These are phyloP conservation scores for Nidularia sp. DNA, from an alignment of 768 basidiomycete genomes.

Conservation along the genomic window DNA sequence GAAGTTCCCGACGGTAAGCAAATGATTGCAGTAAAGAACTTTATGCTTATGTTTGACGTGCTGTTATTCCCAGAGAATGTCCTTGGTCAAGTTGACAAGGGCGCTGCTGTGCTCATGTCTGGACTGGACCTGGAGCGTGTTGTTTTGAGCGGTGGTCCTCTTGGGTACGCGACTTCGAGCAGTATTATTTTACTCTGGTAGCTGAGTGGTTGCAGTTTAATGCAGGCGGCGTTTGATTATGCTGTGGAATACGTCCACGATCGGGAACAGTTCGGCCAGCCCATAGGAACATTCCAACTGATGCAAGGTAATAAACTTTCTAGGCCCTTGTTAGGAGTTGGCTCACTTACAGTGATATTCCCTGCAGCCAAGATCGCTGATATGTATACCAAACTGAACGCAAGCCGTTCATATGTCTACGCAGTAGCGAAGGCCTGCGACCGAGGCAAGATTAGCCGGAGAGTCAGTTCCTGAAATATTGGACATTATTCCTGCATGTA, in stretches of 20 bases:
- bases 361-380: constrained; percentile 74
- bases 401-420: constrained; percentile 88
- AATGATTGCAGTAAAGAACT: not conserved
- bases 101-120: constrained; percentile 89
- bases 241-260: constrained; percentile 90
- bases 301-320: constrained; percentile 74
- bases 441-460: constrained; percentile 68
- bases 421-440: constrained; percentile 91
- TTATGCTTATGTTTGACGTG: not conserved
- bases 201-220: constrained; percentile 29
- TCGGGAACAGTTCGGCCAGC: constrained; percentile 85
- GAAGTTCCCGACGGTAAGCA: constrained; percentile 78
- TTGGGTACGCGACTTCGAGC: constrained; percentile 52
- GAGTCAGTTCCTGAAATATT: constrained; percentile 41
- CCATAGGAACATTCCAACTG: constrained; percentile 87
- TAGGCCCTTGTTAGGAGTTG: constrained; percentile 4
- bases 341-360: constrained; percentile 6
- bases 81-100: constrained; percentile 74
- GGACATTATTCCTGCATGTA: not conserved
- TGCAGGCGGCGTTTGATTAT: constrained; percentile 91
- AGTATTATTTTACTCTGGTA: constrained; percentile 1
- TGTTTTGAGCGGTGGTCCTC: constrained; percentile 87
- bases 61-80: constrained; percentile 62
- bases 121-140: constrained; percentile 90
- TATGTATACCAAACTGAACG: constrained; percentile 92